Evolutionary conservation across 495 filamentous ascomycete genomes (phyloP), one percentile per base, ranked within the genome.

Genomic region (Lepraria neglecta): DNA sequence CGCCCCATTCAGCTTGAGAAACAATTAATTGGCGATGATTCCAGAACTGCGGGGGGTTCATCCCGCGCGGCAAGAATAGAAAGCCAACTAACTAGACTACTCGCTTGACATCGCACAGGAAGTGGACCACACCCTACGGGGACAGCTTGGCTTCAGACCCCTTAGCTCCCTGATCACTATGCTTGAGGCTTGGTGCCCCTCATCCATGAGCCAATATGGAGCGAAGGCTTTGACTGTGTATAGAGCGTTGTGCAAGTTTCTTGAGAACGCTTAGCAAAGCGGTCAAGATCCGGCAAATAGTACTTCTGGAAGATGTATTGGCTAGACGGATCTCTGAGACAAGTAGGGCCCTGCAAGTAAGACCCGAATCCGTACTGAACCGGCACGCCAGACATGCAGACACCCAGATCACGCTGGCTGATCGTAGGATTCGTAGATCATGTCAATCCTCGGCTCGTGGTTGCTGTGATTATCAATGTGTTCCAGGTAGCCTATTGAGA

Each of bases 341-440:
- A 21, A 31, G 51, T 54, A 54, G 30, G 51, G 4, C 35, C 30
- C 51, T 54, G 51, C 51, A 35, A 33, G 51, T 6, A 54, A 35
- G 35, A 17, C 12, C 35, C 35, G 12, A 38, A 38, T 38, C 9
- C 35, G 35, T 38, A 12, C 30, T 54, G 51, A 7, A n/a, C 35
- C 6, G 30, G 51, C 31, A 54, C 28, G 51, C 51, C 51, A 54
- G 12, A 38, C 6, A 17, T 53, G 50, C 50, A 53, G 31, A 53
- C 15, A 6, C 12, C 19, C 35, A n/a, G 51, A 38, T 38, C 33
- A 12, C 17, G 9, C 17, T 54, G 38, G 31, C 19, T 33, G 5
- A 9, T 54, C 4, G 51, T 17, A 28, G 11, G n/a, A 38, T n/a
- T 17, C 30, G 30, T 14, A 31, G 5, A 35, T 21, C 3, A 54